Evolutionary conservation across 2,329 filamentous ascomycete species (phyloP).

Genomic region (Phoma sp.): DNA sequence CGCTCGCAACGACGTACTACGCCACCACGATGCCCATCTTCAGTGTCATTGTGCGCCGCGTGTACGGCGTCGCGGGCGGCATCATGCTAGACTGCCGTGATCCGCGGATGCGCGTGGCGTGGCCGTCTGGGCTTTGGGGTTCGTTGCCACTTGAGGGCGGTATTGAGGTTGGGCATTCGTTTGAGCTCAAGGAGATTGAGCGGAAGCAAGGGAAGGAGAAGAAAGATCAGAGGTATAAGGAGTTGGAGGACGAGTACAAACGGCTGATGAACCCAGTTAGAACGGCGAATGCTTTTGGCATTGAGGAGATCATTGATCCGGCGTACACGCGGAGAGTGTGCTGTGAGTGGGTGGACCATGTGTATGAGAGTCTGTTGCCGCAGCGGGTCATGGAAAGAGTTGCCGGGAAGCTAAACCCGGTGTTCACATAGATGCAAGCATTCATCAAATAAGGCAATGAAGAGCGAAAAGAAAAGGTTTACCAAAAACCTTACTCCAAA

Average conservation of each 20-base stretch:
- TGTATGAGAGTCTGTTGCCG: conserved; percentile 61
- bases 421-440: conserved; percentile 26
- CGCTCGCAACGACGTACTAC: conserved; percentile 67
- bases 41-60: conserved; percentile 66
- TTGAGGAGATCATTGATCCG: conserved; percentile 71
- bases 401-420: conserved; percentile 45
- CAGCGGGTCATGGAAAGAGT: conserved; percentile 56
- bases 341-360: conserved; percentile 62
- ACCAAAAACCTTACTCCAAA: too few species aligned
- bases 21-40: conserved; percentile 69
- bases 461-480: too few species aligned
- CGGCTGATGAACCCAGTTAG: conserved; percentile 69
- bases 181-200: conserved; percentile 63
- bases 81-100: conserved; percentile 69
- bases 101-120: conserved; percentile 66
- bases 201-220: conserved; percentile 58
- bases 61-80: conserved; percentile 69
- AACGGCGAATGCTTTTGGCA: conserved; percentile 67
- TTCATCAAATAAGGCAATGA: too few species aligned
- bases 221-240: conserved; percentile 58
- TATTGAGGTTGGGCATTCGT: conserved; percentile 68
- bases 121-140: conserved; percentile 69
- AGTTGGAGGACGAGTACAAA: conserved; percentile 66
- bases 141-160: conserved; percentile 68
- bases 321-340: conserved; percentile 63